Evolutionary conservation across 305 asterid species (phyloP), one percentile per base, ranked within the genome.

Genomic region (Fraxinus dipetala): DNA sequence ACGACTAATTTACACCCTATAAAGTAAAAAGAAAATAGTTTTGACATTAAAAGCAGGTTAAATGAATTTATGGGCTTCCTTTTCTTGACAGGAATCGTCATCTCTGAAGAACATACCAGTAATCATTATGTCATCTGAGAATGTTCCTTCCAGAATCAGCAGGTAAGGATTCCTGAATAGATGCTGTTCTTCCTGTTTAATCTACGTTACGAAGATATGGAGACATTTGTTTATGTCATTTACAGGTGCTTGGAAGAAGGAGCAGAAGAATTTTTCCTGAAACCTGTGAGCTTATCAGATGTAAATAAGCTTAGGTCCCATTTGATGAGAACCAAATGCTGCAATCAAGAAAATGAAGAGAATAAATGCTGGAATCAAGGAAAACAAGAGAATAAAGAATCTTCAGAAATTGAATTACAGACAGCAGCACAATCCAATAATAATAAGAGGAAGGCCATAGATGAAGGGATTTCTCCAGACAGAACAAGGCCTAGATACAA

Each of bases 241-340:
- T n/a, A 54, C 90, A 95, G 98, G 87, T 95, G 98, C 70, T 88
- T 95, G 76, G 97, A 93, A 78, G 97, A 91, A 88, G 98, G 98
- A 14, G 98, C 98, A 45, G 97, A 95, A 74, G 98, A 94, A 81
- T 93, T 94, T 78, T 88, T 95, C 9, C 86, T 95, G 14, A 95
- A 95, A 84, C 98, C 98, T 24, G 94, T 95, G 81, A 92, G 89
- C 28, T 80, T 89, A 85, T 79, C 98, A 43, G 98, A 95, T 89
- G 97, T 95, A 67, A 90, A 82, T 72, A 95, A 90, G 79, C 91
- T 95, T 32, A 89, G 16, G 84, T 89, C 98, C 11, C 94, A 92
- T 77, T 88, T 94, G 85, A 84, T 89, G 91, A 92, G 86, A 87
- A 87, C 91, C 67, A 94, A 89, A 85, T 67, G 34, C 20, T 89